These are phyloP conservation scores for Pythium rhizo-oryzae DNA, from an alignment of 352 stramenopile genomes.

Conservation along the genomic window DNA sequence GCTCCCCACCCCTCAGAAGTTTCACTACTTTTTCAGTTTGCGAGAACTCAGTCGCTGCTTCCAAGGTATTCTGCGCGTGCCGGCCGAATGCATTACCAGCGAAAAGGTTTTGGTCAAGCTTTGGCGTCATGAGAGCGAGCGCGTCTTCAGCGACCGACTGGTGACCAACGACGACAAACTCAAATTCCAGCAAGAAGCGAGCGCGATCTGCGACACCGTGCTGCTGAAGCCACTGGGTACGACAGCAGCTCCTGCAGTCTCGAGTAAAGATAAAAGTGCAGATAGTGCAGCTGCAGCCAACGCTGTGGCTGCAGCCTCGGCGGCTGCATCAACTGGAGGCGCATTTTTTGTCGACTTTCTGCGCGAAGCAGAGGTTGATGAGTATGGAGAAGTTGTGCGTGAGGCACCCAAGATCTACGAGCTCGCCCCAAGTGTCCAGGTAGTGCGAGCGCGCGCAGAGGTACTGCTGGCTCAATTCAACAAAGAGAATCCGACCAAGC, in stretches of 20 bases:
- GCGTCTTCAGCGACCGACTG: conserved; percentile 81
- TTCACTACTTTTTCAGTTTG: conserved; percentile 85
- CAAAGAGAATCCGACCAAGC: conserved; percentile 66
- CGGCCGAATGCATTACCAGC: conserved; percentile 46
- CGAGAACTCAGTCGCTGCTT: conserved; percentile 75
- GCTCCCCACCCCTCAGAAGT: conserved; percentile 78
- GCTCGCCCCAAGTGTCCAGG: conserved; percentile 43
- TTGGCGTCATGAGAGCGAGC: conserved; percentile 86
- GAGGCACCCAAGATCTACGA: conserved; percentile 89
- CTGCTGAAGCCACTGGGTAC: conserved; percentile 32
- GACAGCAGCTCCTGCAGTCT: not conserved
- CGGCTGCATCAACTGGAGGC: not conserved
- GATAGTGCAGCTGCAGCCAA: not conserved
- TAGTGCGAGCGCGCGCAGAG: conserved; percentile 59
- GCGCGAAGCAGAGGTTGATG: conserved; percentile 76
- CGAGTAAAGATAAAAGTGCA: conserved; percentile 22
- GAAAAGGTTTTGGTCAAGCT: conserved; percentile 65
- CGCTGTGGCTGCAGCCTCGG: not conserved
- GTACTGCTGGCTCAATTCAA: conserved; percentile 81
- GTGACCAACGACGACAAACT: conserved; percentile 75
- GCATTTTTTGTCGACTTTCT: conserved; percentile 87
- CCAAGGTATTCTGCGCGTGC: conserved; percentile 74
- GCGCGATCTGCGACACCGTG: conserved; percentile 46
- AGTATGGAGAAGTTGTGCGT: conserved; percentile 77
- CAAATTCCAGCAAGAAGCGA: conserved; percentile 61